Percentiles rank a stretch among this genome's conserved stretches.
Evolutionary conservation across 2,329 filamentous ascomycete genomes (phyloP).

Genomic region (Aciculosporium take): DNA sequence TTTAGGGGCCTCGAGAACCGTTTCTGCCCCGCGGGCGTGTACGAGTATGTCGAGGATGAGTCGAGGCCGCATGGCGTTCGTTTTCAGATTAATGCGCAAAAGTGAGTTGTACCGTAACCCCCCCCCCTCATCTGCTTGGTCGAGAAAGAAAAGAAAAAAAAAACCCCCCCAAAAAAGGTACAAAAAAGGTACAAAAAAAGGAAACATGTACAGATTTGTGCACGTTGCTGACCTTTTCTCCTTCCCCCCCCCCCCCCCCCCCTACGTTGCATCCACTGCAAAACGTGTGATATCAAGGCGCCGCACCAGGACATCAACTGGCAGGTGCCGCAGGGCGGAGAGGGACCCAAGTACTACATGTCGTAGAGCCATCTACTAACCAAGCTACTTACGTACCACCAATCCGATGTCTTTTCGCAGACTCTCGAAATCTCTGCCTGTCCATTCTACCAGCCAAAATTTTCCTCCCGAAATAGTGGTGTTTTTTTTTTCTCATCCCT

Average conservation of each 20-base stretch:
- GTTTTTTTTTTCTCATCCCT: too few species aligned
- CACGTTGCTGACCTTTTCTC: too few species aligned
- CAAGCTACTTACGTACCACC: slow-evolving; percentile 3
- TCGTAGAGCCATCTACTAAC: slow-evolving; percentile 23
- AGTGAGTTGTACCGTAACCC: slow-evolving; percentile 47
- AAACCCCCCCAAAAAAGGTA: not conserved
- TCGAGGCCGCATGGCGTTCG: slow-evolving; percentile 75
- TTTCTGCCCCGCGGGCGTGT: slow-evolving; percentile 94
- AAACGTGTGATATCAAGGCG: slow-evolving; percentile 98
- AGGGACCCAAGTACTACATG: slow-evolving; percentile 59
- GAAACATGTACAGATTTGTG: too few species aligned
- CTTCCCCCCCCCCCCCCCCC: slow-evolving; percentile 21
- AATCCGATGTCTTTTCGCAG: not conserved
- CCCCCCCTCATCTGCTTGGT: not conserved
- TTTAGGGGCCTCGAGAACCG: slow-evolving; percentile 91
- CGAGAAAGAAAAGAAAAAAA: too few species aligned
- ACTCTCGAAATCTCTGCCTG: not conserved
- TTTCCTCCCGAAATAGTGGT: too few species aligned
- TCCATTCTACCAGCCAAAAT: too few species aligned
- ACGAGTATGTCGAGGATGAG: slow-evolving; percentile 92
- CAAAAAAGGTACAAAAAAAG: not conserved
- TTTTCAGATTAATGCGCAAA: slow-evolving; percentile 96
- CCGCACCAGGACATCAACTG: slow-evolving; percentile 95
- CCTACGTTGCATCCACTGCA: slow-evolving; percentile 89
- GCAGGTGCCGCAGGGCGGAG: slow-evolving; percentile 87